Evolutionary conservation across 2,329 filamentous ascomycete species (phyloP), one percentile per base, ranked within the genome.

Genomic region (Tympanopsis confertula): DNA sequence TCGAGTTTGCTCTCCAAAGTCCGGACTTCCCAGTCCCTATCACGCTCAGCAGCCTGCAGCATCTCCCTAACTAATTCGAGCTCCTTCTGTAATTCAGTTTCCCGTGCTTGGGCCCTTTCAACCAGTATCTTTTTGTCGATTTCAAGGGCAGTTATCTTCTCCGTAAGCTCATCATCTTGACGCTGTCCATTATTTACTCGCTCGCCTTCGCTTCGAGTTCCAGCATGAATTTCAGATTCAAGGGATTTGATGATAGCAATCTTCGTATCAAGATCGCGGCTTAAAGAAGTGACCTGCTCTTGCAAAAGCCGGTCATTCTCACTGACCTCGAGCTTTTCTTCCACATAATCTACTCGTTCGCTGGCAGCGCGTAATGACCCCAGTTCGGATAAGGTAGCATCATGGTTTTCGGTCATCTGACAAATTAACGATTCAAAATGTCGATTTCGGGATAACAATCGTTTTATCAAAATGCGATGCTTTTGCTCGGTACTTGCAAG

Each of bases 1-100:
- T 98, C 91, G 39, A 98, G 69, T 56, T 94, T 91, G 48, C 83
- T 81, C 61, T 98, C 93, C 45, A 94, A 69, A 13, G 79, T 73
- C 56, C 82, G 65, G 5, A 75, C 57, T 58, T 96, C 89, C n/a
- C 72, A 71, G 49, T 84, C 83, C 49, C 93, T 66, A 52, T 95
- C 89, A 4, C 81, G 60, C 56, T 94, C 85, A 5, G 75, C 62
- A 10, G 75, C 66, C 12, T 73, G 72, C 15, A 78, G 69, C 19
- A 76, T 77, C 55, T 93, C 85, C 37, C 74, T 71, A 38, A 86
- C 79, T 39, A 79, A 73, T 35, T 82, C 77, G 5, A 83, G 66
- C 54, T 82, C 83, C 44, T 86, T 83, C 42, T 74, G 74, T 44
- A 86, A 64, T 40, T 87, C 82, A 35, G 71, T 67, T n/a, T 80